These are phyloP conservation scores for Plasmodium coatneyi DNA, from an alignment of 169 alveolate species.

Conservation along the genomic window DNA sequence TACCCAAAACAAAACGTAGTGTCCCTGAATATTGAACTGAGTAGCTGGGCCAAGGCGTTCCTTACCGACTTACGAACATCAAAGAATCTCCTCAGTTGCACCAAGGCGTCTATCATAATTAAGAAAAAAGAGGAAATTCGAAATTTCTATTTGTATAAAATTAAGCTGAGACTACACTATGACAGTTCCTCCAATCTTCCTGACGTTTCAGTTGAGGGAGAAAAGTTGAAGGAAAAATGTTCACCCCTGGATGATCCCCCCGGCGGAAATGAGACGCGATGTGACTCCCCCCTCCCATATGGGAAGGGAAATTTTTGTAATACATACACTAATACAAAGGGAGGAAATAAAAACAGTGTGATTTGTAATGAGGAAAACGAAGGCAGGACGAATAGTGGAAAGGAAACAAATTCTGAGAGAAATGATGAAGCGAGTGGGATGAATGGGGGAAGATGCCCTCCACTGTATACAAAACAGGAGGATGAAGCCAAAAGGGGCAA, in stretches of 20 bases:
- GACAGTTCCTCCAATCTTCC: not conserved
- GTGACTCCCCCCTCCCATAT: not conserved
- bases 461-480: not conserved
- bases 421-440: not conserved
- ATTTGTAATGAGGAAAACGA: not conserved
- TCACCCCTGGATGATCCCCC: not conserved
- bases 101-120: conserved; percentile 34
- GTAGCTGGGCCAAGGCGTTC: conserved; percentile 24
- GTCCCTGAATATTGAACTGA: conserved; percentile 30
- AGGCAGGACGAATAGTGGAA: not conserved
- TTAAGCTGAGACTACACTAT: conserved; percentile 24
- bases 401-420: not conserved
- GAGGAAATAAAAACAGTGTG: not conserved
- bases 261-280: not conserved
- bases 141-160: conserved; percentile 43
- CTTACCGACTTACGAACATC: conserved; percentile 14
- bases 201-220: not conserved
- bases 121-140: conserved; percentile 13
- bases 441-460: not conserved
- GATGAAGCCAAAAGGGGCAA: not conserved
- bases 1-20: conserved; percentile 46
- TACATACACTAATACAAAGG: not conserved
- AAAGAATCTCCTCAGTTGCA: conserved; percentile 3
- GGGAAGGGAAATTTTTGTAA: not conserved
- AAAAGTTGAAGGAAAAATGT: not conserved